Base-by-base conservation (phyloP, 169 alveolate genomes). In the Ichthyophthirius multifiliis region DNA sequence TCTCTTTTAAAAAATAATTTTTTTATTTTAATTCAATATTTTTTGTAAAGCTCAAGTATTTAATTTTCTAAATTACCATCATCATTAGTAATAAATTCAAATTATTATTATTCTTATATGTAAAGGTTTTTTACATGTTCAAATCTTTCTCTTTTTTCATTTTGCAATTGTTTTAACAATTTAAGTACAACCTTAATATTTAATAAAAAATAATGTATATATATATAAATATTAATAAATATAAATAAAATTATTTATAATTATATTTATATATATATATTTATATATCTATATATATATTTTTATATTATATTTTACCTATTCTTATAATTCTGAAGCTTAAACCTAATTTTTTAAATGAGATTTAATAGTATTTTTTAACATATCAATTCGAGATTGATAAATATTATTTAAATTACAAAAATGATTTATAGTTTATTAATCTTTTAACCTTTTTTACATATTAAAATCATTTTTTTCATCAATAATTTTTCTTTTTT, bases 401-500 rank as follows among this genome's bases (percentile, higher is more conserved):
- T 67, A 67, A 27, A 37, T 23, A 41, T 67, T 67, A 37, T 67
- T 62, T 6, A 67, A 37, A 4, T 35, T 18, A 37, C n/a, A 35
- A 20, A 67, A 44, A n/a, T 23, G 32, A 67, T 67, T 67, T 20
- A 35, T 67, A 18, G 77, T 44, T 2, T 37, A 20, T 15, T 13
- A 15, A 35, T 67, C 46, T 18, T 27, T 32, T 15, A 37, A 16
- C 41, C 41, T 23, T 67, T 41, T 67, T 35, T 39, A 37, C 41
- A 37, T 62, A 13, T 67, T 41, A 15, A 35, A 37, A 9, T 67
- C 48, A 2, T 39, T 34, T n/a, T 67, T 16, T n/a, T 67, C 77
- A 9, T 67, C 77, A 18, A 67, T 23, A 16, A 67, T 67, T 39
- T 67, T 67, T 37, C 41, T 41, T 15, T 67, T 67, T 67, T 67